These are phyloP conservation scores for Prinsepia uniflora DNA, from an alignment of 306 rosid species.

Conservation along the genomic window DNA sequence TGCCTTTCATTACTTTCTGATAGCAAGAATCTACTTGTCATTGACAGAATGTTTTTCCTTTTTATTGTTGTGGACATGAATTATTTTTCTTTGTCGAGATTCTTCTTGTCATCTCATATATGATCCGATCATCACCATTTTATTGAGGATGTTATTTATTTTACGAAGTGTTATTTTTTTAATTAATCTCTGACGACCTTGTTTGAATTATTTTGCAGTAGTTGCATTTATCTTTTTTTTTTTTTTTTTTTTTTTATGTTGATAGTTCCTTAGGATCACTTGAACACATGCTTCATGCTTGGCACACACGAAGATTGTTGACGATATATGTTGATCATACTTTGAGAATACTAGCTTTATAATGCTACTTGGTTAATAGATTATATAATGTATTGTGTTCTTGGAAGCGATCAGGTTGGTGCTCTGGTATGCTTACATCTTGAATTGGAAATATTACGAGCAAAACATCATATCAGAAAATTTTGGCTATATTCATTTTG, in stretches of 20 bases:
- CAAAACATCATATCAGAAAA: not conserved
- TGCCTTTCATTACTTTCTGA: not conserved
- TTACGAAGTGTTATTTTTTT: not conserved
- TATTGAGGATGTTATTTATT: not conserved
- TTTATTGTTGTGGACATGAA: not conserved
- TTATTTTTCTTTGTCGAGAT: not conserved
- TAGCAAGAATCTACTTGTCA: not conserved
- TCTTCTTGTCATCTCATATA: not conserved
- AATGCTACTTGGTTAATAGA: too few species aligned
- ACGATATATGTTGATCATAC: too few species aligned
- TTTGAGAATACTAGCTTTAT: too few species aligned
- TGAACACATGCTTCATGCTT: not conserved
- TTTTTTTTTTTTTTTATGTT: not conserved
- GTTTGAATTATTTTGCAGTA: not conserved
- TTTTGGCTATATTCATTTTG: not conserved
- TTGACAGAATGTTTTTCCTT: not conserved
- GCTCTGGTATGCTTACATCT: not conserved
- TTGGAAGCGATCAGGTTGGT: not conserved
- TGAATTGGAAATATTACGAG: not conserved
- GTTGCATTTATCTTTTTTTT: too few species aligned
- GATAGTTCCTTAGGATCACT: not conserved
- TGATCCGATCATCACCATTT: not conserved
- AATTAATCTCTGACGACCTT: not conserved
- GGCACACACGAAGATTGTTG: too few species aligned
- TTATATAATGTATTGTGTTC: too few species aligned